Conservation (phyloP, 2,329 filamentous ascomycete genomes). For the Shiraia sp. region DNA sequence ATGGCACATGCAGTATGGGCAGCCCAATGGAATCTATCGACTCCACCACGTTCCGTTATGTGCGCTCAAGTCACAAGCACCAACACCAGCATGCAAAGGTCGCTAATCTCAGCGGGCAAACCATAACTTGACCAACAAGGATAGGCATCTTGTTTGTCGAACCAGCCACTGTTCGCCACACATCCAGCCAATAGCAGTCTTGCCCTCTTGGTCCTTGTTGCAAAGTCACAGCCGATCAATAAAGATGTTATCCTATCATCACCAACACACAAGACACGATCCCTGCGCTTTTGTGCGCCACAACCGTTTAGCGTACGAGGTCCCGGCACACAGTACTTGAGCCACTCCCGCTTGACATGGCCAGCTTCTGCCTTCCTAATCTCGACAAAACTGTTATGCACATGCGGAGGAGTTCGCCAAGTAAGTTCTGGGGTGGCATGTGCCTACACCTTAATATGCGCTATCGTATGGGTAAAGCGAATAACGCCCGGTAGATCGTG, state of each 20-base stretch:
- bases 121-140: too few species aligned
- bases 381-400: slow-evolving; percentile 4
- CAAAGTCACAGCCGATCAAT: slow-evolving; percentile 7
- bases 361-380: slow-evolving; percentile 5
- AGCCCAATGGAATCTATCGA: too few species aligned
- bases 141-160: too few species aligned
- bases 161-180: not conserved
- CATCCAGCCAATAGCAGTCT: slow-evolving; percentile 7
- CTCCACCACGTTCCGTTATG: too few species aligned
- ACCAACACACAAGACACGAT: not conserved
- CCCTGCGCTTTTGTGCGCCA: slow-evolving; percentile 10
- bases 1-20: too few species aligned
- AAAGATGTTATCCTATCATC: slow-evolving; percentile 14
- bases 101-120: too few species aligned
- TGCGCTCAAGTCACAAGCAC: too few species aligned
- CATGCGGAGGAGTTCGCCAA: slow-evolving; percentile 5
- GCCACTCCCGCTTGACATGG: slow-evolving; percentile 10
- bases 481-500: not conserved
- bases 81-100: too few species aligned
- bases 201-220: slow-evolving; percentile 4
- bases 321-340: slow-evolving; percentile 6
- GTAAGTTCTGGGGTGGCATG: not conserved
- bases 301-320: slow-evolving; percentile 11
- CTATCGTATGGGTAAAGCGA: not conserved
- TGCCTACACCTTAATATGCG: slow-evolving; percentile 6